These are phyloP conservation scores for Agrocybe chaxingu DNA, from an alignment of 768 basidiomycete species.

Conservation along the genomic window DNA sequence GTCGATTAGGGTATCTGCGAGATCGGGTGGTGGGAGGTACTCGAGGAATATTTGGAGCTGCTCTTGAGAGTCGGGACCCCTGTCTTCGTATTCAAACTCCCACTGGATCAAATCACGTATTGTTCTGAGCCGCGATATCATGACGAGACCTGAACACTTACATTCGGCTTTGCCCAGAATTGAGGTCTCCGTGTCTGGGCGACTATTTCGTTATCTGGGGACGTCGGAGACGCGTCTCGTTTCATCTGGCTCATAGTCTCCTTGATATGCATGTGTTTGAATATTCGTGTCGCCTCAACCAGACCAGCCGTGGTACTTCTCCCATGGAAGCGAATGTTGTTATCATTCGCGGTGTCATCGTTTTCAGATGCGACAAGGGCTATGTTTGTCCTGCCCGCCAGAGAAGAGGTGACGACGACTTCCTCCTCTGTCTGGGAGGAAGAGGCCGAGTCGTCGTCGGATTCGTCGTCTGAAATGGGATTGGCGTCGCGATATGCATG, in stretches of 20 bases:
- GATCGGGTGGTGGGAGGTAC: conserved; percentile 62
- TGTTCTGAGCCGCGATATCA: conserved; percentile 2
- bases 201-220: conserved; percentile 19
- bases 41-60: conserved; percentile 31
- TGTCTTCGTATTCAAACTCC: conserved; percentile 55
- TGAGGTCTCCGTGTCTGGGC: conserved; percentile 34
- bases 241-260: conserved; percentile 20
- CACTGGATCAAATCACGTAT: conserved; percentile 35
- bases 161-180: conserved; percentile 60
- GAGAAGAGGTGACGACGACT: conserved; percentile 23
- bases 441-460: conserved; percentile 16
- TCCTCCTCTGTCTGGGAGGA: conserved; percentile 31
- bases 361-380: conserved; percentile 33
- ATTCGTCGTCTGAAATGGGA: conserved; percentile 23
- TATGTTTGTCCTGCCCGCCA: conserved; percentile 32
- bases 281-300: conserved; percentile 49
- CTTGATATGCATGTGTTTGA: conserved; percentile 48
- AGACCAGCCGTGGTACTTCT: conserved; percentile 57
- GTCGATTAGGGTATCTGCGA: conserved; percentile 56
- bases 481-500: no score
- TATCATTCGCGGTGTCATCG: conserved; percentile 26
- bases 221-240: conserved; percentile 7
- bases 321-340: conserved; percentile 56
- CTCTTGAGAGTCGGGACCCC: conserved; percentile 26
- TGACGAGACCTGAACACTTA: conserved; percentile 25